Evolutionary conservation across 2,329 filamentous ascomycete genomes (phyloP).

Genomic region (Hymenoscyphus scutula): DNA sequence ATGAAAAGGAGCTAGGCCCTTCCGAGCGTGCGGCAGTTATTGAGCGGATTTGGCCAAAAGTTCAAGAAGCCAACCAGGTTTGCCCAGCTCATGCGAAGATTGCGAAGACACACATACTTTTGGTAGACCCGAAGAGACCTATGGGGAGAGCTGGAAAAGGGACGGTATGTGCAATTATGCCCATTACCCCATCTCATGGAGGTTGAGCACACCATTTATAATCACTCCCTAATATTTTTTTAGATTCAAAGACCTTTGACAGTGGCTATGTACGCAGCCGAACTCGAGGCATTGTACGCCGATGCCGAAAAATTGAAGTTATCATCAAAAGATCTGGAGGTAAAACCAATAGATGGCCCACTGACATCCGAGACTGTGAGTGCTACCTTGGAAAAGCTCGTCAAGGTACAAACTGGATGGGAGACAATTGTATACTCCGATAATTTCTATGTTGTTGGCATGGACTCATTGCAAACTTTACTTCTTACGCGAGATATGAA

Average conservation of each 20-base stretch:
- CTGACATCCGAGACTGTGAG: background rate
- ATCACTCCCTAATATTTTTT: background rate
- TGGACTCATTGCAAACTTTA: slow-evolving; percentile 15
- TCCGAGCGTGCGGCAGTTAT: slow-evolving; percentile 6
- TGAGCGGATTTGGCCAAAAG: slow-evolving; percentile 33
- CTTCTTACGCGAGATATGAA: slow-evolving; percentile 3
- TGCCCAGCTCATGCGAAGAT: slow-evolving; percentile 34
- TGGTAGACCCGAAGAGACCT: slow-evolving; percentile 36
- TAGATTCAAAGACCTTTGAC: slow-evolving; percentile 35
- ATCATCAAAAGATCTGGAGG: background rate
- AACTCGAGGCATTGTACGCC: slow-evolving; percentile 38
- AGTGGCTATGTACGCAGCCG: slow-evolving; percentile 33
- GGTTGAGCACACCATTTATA: background rate
- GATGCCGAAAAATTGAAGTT: background rate
- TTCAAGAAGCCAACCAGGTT: slow-evolving; percentile 35
- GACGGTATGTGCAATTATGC: slow-evolving; percentile 29
- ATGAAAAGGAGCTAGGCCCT: slow-evolving; percentile 27
- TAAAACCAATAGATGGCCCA: background rate
- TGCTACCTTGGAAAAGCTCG: background rate
- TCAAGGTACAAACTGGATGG: background rate
- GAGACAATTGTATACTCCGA: slow-evolving; percentile 19
- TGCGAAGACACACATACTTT: slow-evolving; percentile 34
- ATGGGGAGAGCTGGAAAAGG: slow-evolving; percentile 40
- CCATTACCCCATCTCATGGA: too few species aligned
- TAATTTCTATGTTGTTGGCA: slow-evolving; percentile 13